Evolutionary conservation across 1,139 yeast species (phyloP), one percentile per base, ranked within the genome.

Genomic region (Lodderomyces pseudojiufengensis): DNA sequence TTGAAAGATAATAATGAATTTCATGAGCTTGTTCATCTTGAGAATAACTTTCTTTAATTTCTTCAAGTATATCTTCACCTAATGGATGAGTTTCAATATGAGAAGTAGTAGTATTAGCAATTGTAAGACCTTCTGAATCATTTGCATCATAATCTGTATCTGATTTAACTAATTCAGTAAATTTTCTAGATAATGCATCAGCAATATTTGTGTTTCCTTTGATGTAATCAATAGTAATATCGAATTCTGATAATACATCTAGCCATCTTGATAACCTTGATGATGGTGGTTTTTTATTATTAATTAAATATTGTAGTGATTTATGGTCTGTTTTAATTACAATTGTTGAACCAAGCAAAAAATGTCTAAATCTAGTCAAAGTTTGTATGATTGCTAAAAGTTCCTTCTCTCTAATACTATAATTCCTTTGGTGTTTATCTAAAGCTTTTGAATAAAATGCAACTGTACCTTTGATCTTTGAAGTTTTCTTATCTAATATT

Each of bases 201-300:
- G 38, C 38, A 5, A 25, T 26, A 23, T 35, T 35, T 1, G 27
- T 20, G n/a, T 27, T 14, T 3, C 38, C 38, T 22, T 35, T 24
- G 14, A 35, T 35, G 24, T 35, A 32, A 3, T 13, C 13, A 18
- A 32, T 12, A 10, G 26, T 26, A 9, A 31, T 11, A 18, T 35
- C 31, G 32, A 31, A 35, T 8, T 31, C 16, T 12, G 29, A 22
- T 14, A 35, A 22, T 2, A 26, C 3, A 11, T 32, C 38, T 4
- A 35, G 13, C 38, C 38, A 35, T n/a, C 38, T 13, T 2, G 36
- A 14, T 3, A 35, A 15, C 21, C 35, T 31, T 6, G 14, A 5
- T 6, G 27, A 15, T 2, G 38, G 32, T 15, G 23, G 36, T 9
- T 23, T 23, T 8, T 12, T 28, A 2, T 11, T n/a, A 2, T 10